These are phyloP conservation scores for Chionographis japonica DNA, from an alignment of 106 monocot species.

Conservation along the genomic window DNA sequence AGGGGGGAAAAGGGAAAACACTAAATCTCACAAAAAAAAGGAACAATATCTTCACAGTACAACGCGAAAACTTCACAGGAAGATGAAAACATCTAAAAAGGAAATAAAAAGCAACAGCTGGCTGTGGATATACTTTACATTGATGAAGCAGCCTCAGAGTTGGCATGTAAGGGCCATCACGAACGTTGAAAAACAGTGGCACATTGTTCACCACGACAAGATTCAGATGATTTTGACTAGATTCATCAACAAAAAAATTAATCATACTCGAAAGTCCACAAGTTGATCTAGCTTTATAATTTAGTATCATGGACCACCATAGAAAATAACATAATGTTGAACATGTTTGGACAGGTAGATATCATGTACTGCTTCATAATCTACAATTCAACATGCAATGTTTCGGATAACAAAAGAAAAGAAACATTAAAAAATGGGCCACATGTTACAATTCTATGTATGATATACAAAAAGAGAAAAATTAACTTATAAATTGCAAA, in stretches of 20 bases:
- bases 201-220: conserved; percentile 97
- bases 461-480: too few species aligned
- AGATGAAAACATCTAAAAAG: neutral
- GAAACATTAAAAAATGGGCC: too few species aligned
- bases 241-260: conserved; percentile 12
- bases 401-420: too few species aligned
- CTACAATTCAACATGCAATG: too few species aligned
- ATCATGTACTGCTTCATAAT: too few species aligned
- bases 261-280: neutral
- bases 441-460: too few species aligned
- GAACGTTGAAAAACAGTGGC: conserved; percentile 93
- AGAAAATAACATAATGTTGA: neutral
- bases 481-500: too few species aligned
- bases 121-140: conserved; percentile 43
- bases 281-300: neutral
- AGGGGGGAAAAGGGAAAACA: neutral
- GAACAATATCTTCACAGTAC: too few species aligned
- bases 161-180: conserved; percentile 99
- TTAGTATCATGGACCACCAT: neutral
- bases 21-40: neutral
- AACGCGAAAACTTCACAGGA: neutral
- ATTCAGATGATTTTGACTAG: conserved; percentile 95
- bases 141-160: conserved; percentile 98
- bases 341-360: too few species aligned
- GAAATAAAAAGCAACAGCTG: neutral